Conservation (phyloP, 768 basidiomycete genomes). For the Kwoniella shandongensis region DNA sequence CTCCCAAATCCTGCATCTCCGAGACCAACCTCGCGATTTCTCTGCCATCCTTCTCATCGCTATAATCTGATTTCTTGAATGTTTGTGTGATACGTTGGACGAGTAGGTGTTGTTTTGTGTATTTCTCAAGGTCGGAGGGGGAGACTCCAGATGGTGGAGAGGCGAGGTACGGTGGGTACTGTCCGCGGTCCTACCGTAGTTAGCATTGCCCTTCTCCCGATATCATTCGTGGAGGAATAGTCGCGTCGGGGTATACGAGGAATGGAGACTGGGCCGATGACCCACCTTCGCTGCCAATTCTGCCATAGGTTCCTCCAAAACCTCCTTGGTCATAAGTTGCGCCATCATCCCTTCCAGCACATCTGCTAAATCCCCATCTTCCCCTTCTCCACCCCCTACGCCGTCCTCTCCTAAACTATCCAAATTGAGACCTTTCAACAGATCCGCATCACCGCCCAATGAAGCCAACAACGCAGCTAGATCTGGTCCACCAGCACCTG, state of each 20-base stretch:
- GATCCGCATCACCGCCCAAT: conserved; percentile 31
- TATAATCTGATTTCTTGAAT: conserved; percentile 42
- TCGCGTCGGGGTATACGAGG: too few relatives aligned
- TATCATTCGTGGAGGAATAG: too few relatives aligned
- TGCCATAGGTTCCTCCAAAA: conserved; percentile 52
- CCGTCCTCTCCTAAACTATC: conserved; percentile 8
- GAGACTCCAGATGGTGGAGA: conserved; percentile 38
- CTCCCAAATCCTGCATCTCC: conserved; percentile 54
- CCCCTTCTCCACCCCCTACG: conserved; percentile 26
- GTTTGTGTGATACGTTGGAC: conserved; percentile 44
- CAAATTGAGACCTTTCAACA: conserved; percentile 24
- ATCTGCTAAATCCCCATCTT: conserved; percentile 42
- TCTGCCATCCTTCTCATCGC: conserved; percentile 43
- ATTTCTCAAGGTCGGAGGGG: conserved; percentile 36
- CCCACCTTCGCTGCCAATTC: conserved; percentile 52
- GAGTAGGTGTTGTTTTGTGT: conserved; percentile 38
- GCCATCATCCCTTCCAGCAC: conserved; percentile 55
- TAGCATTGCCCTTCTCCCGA: too few relatives aligned
- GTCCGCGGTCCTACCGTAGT: too few relatives aligned
- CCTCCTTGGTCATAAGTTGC: conserved; percentile 53
- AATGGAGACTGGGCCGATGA: background rate
- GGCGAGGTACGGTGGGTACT: conserved; percentile 53
- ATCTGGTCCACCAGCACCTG: conserved; percentile 21
- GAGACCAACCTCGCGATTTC: conserved; percentile 32
- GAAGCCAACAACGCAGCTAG: conserved; percentile 32